These are phyloP conservation scores for Plasmodium knowlesi DNA, from an alignment of 169 alveolate genomes.

Conservation along the genomic window DNA sequence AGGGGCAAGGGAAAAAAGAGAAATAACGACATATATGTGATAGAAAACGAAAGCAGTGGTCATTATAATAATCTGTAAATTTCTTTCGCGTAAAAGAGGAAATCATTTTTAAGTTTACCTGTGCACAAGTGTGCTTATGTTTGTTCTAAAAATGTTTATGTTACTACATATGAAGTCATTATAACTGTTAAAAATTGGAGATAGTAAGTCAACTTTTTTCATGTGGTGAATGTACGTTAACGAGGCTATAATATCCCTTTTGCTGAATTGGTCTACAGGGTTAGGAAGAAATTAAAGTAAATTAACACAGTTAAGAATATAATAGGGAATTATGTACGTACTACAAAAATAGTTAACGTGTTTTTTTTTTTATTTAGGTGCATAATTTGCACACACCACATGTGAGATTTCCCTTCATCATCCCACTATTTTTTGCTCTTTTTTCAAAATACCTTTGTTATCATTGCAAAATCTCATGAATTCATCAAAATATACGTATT, in stretches of 20 bases:
- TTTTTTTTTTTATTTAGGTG: conserved; percentile 13
- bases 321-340: background rate
- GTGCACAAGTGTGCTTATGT: conserved; percentile 74
- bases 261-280: conserved; percentile 46
- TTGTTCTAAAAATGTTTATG: conserved; percentile 69
- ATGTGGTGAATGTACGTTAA: conserved; percentile 70
- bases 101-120: conserved; percentile 27
- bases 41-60: background rate
- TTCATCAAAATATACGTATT: conserved; percentile 72
- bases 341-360: background rate
- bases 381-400: background rate
- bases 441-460: conserved; percentile 60
- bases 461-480: conserved; percentile 75
- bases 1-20: conserved; percentile 1
- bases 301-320: background rate
- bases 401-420: background rate
- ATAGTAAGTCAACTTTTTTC: conserved; percentile 71
- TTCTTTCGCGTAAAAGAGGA: conserved; percentile 7
- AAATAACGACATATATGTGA: conserved; percentile 14
- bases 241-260: conserved; percentile 74
- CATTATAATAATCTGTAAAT: background rate
- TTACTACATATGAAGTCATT: conserved; percentile 67
- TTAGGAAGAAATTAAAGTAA: conserved; percentile 19
- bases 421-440: background rate
- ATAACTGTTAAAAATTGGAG: conserved; percentile 58